Base-by-base conservation (phyloP, 1,284 basidiomycete genomes). In the Apiotrichum sp. region DNA sequence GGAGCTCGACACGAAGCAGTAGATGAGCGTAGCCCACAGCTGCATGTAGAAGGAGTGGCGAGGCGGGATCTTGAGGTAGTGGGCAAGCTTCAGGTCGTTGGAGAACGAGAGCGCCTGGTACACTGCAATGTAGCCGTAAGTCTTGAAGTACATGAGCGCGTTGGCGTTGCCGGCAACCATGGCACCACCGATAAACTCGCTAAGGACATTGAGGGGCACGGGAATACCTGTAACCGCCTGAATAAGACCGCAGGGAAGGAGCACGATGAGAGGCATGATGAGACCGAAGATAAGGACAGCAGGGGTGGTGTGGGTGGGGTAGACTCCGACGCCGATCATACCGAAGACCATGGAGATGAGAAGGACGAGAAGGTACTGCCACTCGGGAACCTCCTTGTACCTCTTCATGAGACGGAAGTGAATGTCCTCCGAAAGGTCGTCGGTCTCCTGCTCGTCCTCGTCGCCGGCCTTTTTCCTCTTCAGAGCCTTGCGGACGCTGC, bases 41-140 rank as follows among this genome's bases (percentile, higher is more conserved):
- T 91, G 88, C 35, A 84, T 78, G 14, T 73, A 50, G 77, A 91
- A 88, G 84, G 90, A 55, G 53, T 58, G 42, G 38, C 50, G 16
- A 3, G 61, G 61, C 6, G 57, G 61, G n/a, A 62, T n/a, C 49
- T 62, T 56, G 16, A 44, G n/a, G 49, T 60, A 60, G 50, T 60
- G 58, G 34, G 52, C 58, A 10, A 60, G 55, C 70, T 82, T 81
- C 77, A 80, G 80, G 68, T 81, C 80, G 6, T 72, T 68, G 1
- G 76, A 69, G 63, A 80, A 80, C 2, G 55, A 55, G 33, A 80
- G 49, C 0, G 76, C 78, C 60, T 80, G 78, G 74, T 80, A 80
- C 33, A 35, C 33, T 14, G 48, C 22, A 54, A 82, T 81, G 66
- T 82, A 83, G 4, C 66, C 68, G 36, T 66, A 71, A 1, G 59